Conservation (phyloP, 768 basidiomycete species). For the Trichaptum fuscoviolaceum region DNA sequence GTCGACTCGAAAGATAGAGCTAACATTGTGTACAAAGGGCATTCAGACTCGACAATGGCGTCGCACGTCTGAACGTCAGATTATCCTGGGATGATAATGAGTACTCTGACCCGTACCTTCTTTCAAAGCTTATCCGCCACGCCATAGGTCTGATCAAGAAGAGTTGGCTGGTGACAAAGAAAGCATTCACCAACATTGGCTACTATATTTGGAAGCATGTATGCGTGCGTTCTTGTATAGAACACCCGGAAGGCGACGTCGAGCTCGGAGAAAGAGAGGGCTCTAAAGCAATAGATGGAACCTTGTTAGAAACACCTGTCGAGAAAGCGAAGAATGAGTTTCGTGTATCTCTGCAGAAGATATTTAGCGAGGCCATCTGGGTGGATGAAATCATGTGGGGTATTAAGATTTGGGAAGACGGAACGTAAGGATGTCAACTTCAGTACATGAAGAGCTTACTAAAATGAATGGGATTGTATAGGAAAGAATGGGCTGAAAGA, state of each 20-base stretch:
- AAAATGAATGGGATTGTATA: neutral
- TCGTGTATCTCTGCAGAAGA: too few relatives aligned
- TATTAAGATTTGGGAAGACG: neutral
- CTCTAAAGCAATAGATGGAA: too few relatives aligned
- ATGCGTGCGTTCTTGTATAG: neutral
- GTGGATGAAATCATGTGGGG: too few relatives aligned
- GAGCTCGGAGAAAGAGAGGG: too few relatives aligned
- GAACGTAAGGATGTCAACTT: neutral
- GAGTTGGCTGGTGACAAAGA: neutral
- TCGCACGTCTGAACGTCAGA: neutral
- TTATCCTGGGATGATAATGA: neutral
- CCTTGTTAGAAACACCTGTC: too few relatives aligned
- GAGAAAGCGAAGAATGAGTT: too few relatives aligned
- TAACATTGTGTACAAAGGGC: neutral
- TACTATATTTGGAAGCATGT: neutral
- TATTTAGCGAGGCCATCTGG: too few relatives aligned
- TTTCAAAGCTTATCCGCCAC: neutral
- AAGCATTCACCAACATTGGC: neutral
- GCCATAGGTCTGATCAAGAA: neutral
- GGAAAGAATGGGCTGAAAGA: neutral
- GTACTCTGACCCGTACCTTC: neutral
- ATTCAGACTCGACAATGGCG: neutral
- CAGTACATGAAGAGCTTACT: neutral
- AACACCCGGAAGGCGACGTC: neutral
- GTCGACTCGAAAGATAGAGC: neutral